Base-by-base conservation (phyloP, 345 rosid genomes). In the Bruguiera sexangula region DNA sequence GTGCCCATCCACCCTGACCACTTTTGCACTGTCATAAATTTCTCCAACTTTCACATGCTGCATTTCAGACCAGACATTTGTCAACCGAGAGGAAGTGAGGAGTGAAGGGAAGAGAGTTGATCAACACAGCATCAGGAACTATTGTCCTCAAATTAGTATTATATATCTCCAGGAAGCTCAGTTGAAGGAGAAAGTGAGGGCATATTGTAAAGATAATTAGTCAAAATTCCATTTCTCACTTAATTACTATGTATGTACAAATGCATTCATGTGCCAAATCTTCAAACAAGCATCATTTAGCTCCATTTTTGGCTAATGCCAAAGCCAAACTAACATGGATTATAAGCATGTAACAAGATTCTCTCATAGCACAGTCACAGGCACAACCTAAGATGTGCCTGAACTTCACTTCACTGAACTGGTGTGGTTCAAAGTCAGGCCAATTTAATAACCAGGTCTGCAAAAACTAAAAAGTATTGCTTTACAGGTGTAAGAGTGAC, bases 1-100 rank as follows among this genome's bases (percentile, higher is more conserved):
- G 69, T 85, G 85, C 79, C 84, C 88, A 75, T 95, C 99, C 65
- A 95, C 85, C 80, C 99, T 85, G 30, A 92, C 81, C 55, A 95
- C 88, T 85, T 86, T 92, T 76, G 99, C 84, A 58, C 69, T 82
- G 53, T 92, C 99, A 75, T 85, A 87, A 76, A 92, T 92, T 74
- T 79, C 89, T 66, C 99, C 99, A 67, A 83, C 68, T 62, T 79
- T 80, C 60, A 81, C 86, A 78, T 78, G 85, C 99, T 95, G 87
- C 85, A 85, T 60, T 61, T 39, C 62, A 80, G 69, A 70, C 74
- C 71, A 53, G 63, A 54, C 19, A 55, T 57, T 43, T 71, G 62
- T 32, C 60, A 9, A 43, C 50, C 1, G 3, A 3, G 19, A 43
- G 50, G 19, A 13, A 43, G 50, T 43, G 19, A 43, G 50, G 50